Evolutionary conservation across 1,284 basidiomycete species (phyloP), one percentile per base, ranked within the genome.

Genomic region (Irpex sp.): DNA sequence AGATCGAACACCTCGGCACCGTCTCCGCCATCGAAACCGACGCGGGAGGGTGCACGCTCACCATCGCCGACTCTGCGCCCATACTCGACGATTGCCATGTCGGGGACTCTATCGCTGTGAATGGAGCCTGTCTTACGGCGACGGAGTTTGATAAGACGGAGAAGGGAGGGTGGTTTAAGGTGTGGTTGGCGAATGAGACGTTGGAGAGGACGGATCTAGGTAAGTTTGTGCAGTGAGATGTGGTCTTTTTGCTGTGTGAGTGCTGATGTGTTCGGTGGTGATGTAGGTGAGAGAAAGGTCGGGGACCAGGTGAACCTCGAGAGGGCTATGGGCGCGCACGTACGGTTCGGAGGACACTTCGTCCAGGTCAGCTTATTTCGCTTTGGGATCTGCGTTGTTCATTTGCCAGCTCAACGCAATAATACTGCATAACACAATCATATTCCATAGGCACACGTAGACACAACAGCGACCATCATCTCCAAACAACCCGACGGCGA

Each of bases 121-220:
- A 92, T 69, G 90, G 90, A 15, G 83, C 83, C 31, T 93, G 97
- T 74, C 76, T 99, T 67, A 99, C 97, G 0, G 96, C 97, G 55
- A 96, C 92, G 4, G 87, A 88, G 67, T 97, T 97, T 69, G 81
- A 90, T 67, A 75, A 78, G 66, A 75, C 79, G 46, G 79, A 80
- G 43, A 71, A 83, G 5, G 85, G 85, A 5, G 90, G 91, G 1
- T 91, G 85, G 83, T 99, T 99, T 82, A 92, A 88, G 69, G 94
- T 98, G 61, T 97, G 95, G 80, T 79, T 98, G 43, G 96, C 96
- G 55, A 96, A 97, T 66, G 97, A 99, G 79, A 99, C 97, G 11
- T 78, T 99, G 63, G 82, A 87, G 58, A 83, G 94, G 75, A 98
- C 96, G 11, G 93, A 98, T 79, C 80, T 99, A 57, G 95, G 94